Evolutionary conservation across 352 stramenopile genomes (phyloP).

Genomic region (Nothophytophthora sp.): DNA sequence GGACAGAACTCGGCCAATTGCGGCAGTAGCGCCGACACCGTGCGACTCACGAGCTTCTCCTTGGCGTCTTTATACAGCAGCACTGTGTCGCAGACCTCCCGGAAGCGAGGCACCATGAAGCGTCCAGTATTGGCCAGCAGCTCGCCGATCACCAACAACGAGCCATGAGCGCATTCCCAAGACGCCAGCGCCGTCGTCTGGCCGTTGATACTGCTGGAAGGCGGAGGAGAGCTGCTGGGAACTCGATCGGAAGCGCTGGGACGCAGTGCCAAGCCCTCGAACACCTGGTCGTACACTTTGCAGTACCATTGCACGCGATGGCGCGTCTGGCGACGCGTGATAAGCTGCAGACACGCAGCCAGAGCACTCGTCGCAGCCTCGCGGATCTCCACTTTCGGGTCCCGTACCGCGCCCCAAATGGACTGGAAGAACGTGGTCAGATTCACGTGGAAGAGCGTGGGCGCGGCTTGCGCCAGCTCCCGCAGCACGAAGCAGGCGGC

Average conservation of each 20-base stretch:
- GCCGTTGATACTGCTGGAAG: neutral
- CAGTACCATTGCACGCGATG: conserved; percentile 92
- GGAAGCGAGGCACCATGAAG: conserved; percentile 98
- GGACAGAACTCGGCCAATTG: conserved; percentile 92
- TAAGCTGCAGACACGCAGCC: conserved; percentile 88
- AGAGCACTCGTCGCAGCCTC: conserved; percentile 83
- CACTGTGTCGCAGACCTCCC: conserved; percentile 95
- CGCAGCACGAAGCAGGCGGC: conserved; percentile 86
- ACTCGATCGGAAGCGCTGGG: conserved; percentile 13
- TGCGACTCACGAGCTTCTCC: conserved; percentile 80
- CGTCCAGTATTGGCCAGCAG: conserved; percentile 93
- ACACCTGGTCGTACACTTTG: conserved; percentile 91
- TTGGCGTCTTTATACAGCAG: conserved; percentile 93
- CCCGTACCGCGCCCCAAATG: conserved; percentile 88
- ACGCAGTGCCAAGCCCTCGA: conserved; percentile 59
- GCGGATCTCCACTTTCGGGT: conserved; percentile 75
- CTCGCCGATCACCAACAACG: conserved; percentile 94
- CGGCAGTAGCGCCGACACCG: conserved; percentile 90
- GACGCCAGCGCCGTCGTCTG: conserved; percentile 32
- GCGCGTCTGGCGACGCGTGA: conserved; percentile 77
- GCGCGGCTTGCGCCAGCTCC: conserved; percentile 85
- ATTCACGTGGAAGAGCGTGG: conserved; percentile 91
- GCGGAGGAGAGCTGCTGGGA: conserved; percentile 17
- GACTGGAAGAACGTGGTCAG: conserved; percentile 92
- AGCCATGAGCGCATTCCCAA: conserved; percentile 93